Percentiles rank a stretch among this genome's conserved stretches.
Evolutionary conservation across 2,329 filamentous ascomycete species (phyloP).

Genomic region (Exutisphaerella laricina): DNA sequence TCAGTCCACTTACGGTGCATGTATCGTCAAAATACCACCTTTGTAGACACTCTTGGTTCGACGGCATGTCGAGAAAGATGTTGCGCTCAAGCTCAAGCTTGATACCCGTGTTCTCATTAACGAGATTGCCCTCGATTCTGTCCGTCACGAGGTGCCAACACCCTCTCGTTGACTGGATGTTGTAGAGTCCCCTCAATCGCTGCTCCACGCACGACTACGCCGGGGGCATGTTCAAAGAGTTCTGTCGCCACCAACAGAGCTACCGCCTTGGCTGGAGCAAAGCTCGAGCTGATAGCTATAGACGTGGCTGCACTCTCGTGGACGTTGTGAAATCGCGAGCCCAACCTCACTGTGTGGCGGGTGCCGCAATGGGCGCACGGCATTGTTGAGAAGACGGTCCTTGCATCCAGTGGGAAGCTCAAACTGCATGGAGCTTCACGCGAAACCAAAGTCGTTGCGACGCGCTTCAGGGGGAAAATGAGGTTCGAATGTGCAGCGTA

Average conservation of each 20-base stretch:
- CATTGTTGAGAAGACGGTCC: no score
- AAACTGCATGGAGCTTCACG: no score
- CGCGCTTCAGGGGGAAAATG: no score
- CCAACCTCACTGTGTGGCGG: background rate
- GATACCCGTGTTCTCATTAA: constrained; percentile 12
- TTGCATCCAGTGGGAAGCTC: no score
- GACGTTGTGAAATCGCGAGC: constrained; percentile 9
- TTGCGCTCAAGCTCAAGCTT: background rate
- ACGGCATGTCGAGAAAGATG: background rate
- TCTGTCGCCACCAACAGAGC: background rate
- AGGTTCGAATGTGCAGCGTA: no score
- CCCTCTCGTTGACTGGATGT: constrained; percentile 10
- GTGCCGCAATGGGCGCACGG: no score
- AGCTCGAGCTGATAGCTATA: background rate
- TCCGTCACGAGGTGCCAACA: background rate
- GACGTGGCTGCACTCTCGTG: constrained; percentile 12
- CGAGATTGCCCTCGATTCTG: constrained; percentile 7
- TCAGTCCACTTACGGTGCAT: background rate
- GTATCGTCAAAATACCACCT: background rate
- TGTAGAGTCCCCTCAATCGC: constrained; percentile 9
- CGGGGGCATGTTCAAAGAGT: constrained; percentile 6
- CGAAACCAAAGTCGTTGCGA: no score
- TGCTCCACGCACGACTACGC: constrained; percentile 16
- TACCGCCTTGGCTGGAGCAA: background rate
- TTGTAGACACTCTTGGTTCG: constrained; percentile 5